These are phyloP conservation scores for Astragalus glycyphyllos DNA, from an alignment of 306 rosid species.

Conservation along the genomic window DNA sequence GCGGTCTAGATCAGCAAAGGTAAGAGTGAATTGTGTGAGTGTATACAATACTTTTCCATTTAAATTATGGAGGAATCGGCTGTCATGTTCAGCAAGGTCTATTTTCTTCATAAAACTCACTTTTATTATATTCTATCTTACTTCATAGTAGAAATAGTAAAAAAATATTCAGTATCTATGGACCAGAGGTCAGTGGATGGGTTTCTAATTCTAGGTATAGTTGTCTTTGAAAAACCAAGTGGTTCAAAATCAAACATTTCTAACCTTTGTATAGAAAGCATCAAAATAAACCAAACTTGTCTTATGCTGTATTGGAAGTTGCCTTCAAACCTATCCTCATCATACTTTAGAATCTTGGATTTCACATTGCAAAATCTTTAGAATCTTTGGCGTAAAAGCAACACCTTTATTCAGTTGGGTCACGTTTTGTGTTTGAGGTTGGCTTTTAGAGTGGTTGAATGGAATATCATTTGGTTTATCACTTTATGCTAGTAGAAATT, in stretches of 20 bases:
- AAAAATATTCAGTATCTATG: conserved; percentile 41
- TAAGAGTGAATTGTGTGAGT: no score
- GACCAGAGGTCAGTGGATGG: conserved; percentile 23
- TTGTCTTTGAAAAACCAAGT: conserved; percentile 24
- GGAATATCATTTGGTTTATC: conserved; percentile 26
- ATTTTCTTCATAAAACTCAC: conserved; percentile 12
- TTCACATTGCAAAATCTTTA: not conserved
- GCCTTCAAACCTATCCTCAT: conserved; percentile 29
- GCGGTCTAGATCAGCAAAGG: no score
- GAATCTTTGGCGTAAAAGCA: conserved; percentile 41
- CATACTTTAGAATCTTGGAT: conserved; percentile 26
- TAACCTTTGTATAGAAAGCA: conserved; percentile 43
- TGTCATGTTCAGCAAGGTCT: conserved; percentile 39
- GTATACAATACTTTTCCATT: not conserved
- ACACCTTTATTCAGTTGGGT: conserved; percentile 43
- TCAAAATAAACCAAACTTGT: conserved; percentile 33
- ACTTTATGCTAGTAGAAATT: not conserved
- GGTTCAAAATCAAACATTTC: conserved; percentile 23
- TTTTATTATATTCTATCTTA: conserved; percentile 4
- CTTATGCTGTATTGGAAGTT: conserved; percentile 38
- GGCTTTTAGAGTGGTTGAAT: conserved; percentile 14
- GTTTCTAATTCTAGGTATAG: conserved; percentile 3
- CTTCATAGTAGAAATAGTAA: conserved; percentile 16
- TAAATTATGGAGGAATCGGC: conserved; percentile 41
- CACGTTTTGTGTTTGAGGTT: conserved; percentile 32